A percentile compares a stretch with the other conserved stretches of the same genome.
These are phyloP conservation scores for Cylindrodendrum hubeiense DNA, from an alignment of 2,329 filamentous ascomycete species.

Conservation along the genomic window DNA sequence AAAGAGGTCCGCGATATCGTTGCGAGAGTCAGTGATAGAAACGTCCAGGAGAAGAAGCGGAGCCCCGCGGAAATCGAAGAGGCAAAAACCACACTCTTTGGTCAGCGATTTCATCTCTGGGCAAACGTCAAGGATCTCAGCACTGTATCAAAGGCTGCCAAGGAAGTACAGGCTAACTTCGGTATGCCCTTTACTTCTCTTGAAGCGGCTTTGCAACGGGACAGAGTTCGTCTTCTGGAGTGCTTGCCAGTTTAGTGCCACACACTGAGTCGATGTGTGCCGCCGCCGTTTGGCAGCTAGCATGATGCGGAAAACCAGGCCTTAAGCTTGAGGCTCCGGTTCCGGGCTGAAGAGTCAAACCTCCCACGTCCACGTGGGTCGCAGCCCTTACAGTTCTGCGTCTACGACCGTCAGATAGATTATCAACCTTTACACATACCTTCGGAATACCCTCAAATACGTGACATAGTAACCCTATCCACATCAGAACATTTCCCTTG, in stretches of 20 bases:
- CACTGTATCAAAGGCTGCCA: background rate
- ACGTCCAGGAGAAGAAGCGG: slow-evolving; percentile 36
- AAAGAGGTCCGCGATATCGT: slow-evolving; percentile 47
- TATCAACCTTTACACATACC: too few relatives aligned
- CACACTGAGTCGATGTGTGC: too few relatives aligned
- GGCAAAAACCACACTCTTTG: background rate
- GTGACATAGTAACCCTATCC: too few relatives aligned
- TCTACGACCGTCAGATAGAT: too few relatives aligned
- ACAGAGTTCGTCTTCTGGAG: slow-evolving; percentile 24
- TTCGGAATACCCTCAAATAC: too few relatives aligned
- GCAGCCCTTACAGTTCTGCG: too few relatives aligned
- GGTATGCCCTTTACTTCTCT: slow-evolving; percentile 29
- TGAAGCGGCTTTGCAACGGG: slow-evolving; percentile 24
- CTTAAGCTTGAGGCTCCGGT: too few relatives aligned
- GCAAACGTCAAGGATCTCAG: slow-evolving; percentile 25
- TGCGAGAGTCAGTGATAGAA: slow-evolving; percentile 45
- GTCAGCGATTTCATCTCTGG: slow-evolving; percentile 26
- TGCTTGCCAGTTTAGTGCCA: background rate
- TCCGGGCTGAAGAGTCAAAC: too few relatives aligned
- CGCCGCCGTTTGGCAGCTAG: too few relatives aligned
- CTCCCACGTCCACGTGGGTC: too few relatives aligned
- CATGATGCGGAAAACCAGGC: too few relatives aligned
- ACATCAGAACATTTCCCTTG: too few relatives aligned
- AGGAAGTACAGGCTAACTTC: slow-evolving; percentile 9
- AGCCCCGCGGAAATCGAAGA: slow-evolving; percentile 22